A percentile compares a stretch with the other conserved stretches of the same genome.
Evolutionary conservation across 2,329 filamentous ascomycete species (phyloP).

Genomic region (Byssochlamys sp.): DNA sequence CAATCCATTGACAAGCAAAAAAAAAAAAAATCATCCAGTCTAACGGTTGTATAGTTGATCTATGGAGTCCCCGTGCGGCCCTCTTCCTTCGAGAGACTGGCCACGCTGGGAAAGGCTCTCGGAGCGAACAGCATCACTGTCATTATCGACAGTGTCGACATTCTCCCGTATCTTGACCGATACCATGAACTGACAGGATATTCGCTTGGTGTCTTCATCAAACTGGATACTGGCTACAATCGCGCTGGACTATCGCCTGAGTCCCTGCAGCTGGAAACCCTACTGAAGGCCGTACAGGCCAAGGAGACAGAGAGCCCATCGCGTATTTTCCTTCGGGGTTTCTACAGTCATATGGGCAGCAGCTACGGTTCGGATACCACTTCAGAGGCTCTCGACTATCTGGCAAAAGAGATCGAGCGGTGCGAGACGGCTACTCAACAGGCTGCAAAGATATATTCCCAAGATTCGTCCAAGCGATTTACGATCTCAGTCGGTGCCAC

Average conservation of each 20-base stretch:
- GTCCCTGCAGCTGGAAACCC: slow-evolving; percentile 25
- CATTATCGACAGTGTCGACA: slow-evolving; percentile 57
- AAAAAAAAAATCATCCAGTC: background rate
- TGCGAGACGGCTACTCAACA: slow-evolving; percentile 17
- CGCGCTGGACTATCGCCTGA: slow-evolving; percentile 55
- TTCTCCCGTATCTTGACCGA: slow-evolving; percentile 44
- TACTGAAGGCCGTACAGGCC: slow-evolving; percentile 14
- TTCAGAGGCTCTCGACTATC: slow-evolving; percentile 48
- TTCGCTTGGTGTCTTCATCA: slow-evolving; percentile 52
- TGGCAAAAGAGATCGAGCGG: slow-evolving; percentile 52
- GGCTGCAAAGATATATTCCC: slow-evolving; percentile 6
- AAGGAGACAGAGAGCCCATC: slow-evolving; percentile 12
- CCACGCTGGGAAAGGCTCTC: slow-evolving; percentile 45
- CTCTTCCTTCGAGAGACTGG: slow-evolving; percentile 52
- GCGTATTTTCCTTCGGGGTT: slow-evolving; percentile 43
- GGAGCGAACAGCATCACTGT: slow-evolving; percentile 50
- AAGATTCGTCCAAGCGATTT: slow-evolving; percentile 18
- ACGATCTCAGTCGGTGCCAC: slow-evolving; percentile 64
- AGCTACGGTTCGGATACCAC: slow-evolving; percentile 53
- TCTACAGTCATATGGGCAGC: slow-evolving; percentile 64
- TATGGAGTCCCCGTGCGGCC: slow-evolving; percentile 62
- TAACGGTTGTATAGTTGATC: slow-evolving; percentile 37
- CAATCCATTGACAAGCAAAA: background rate
- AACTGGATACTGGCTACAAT: slow-evolving; percentile 62
- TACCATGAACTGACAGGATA: slow-evolving; percentile 36